These are phyloP conservation scores for Aechmea fasciata DNA, from an alignment of 176 grass and related monocot species.

Conservation along the genomic window DNA sequence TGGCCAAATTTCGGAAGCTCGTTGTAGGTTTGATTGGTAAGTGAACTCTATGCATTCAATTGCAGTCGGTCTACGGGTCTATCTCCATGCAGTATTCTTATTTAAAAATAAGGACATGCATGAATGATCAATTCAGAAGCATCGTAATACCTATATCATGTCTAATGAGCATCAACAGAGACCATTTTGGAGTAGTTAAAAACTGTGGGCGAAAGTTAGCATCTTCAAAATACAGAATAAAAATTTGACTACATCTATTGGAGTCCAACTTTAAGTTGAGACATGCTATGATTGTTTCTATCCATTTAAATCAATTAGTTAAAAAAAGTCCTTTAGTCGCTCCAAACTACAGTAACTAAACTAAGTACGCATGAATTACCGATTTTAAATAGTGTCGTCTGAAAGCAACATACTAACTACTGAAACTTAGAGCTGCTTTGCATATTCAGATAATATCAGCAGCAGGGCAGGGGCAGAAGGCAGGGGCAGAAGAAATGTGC, in stretches of 20 bases:
- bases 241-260: too few relatives aligned
- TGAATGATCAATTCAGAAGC: too few relatives aligned
- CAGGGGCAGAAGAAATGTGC: neutral
- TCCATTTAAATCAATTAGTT: too few relatives aligned
- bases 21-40: neutral
- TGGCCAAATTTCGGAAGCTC: neutral
- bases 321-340: too few relatives aligned
- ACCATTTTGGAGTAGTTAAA: too few relatives aligned
- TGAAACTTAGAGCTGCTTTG: neutral
- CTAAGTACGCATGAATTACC: neutral
- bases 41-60: neutral
- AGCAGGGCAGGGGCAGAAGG: neutral
- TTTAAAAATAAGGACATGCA: too few relatives aligned
- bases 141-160: too few relatives aligned
- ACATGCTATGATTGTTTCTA: too few relatives aligned
- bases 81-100: neutral
- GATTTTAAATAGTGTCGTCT: neutral
- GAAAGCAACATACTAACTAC: neutral
- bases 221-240: too few relatives aligned
- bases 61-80: neutral
- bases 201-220: too few relatives aligned
- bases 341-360: neutral
- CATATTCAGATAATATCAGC: neutral
- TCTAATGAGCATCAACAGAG: too few relatives aligned
- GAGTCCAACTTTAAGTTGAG: too few relatives aligned